Conservation (phyloP, 2,329 filamentous ascomycete genomes). For the Raffaelea arxii region DNA sequence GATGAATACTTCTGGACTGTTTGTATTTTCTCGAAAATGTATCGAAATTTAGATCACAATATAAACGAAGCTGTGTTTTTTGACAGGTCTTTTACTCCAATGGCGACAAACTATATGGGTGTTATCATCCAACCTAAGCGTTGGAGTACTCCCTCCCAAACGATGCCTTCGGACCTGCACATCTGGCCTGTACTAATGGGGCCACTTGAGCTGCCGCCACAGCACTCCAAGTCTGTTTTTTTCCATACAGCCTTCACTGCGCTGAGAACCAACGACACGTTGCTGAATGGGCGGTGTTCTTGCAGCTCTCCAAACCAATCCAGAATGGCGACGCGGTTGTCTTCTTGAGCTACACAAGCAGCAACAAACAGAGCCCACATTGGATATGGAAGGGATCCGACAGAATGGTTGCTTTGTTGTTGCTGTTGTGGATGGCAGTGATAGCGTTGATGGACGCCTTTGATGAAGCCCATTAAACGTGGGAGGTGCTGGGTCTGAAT, state of each 20-base stretch:
- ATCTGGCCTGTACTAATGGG: neutral
- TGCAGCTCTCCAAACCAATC: conserved; percentile 1
- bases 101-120: neutral
- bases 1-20: too few relatives aligned
- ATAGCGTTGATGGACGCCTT: neutral
- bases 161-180: neutral
- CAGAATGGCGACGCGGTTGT: neutral
- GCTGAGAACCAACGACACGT: conserved; percentile 1
- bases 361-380: conserved; percentile 7
- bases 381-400: conserved; percentile 4
- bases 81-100: neutral
- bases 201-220: neutral
- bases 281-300: conserved; percentile 3
- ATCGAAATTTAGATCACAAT: too few relatives aligned
- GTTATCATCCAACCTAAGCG: conserved; percentile 5
- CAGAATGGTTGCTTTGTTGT: too few relatives aligned
- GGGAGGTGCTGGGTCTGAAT: conserved; percentile 3
- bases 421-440: too few relatives aligned
- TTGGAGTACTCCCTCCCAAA: conserved; percentile 4
- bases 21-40: too few relatives aligned
- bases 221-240: neutral
- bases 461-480: neutral
- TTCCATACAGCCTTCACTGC: conserved; percentile 5
- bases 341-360: conserved; percentile 4
- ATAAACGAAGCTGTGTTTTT: too few relatives aligned